Evolutionary conservation across 192 early-diverging fungal species (phyloP), one percentile per base, ranked within the genome.

Genomic region (Coemansia javaensis): DNA sequence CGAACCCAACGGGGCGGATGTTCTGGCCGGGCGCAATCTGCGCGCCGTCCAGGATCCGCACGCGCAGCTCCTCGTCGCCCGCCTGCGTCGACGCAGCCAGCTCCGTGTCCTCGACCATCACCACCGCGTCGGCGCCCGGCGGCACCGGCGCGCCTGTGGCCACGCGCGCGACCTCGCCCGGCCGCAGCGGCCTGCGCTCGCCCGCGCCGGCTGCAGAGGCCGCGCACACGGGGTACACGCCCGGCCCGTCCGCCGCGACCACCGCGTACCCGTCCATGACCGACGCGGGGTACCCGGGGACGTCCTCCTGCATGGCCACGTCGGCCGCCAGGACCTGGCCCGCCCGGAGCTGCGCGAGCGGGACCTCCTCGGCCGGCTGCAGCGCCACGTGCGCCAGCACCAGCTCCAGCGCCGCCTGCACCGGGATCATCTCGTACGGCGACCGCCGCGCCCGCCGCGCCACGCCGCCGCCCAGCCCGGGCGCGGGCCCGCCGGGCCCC

Each of bases 201-300:
- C 33, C 35, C 14, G 9, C 41, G 2, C 84, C 82, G 1, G 90
- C 88, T 12, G 81, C 77, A 11, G 83, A 63, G 0, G 77, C 65
- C 0, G 72, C 56, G 7, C 68, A 66, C 1, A 98, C 88, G 2
- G 81, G 67, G 64, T 85, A 93, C 3, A 60, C 67, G 1, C 92
- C 95, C 11, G 87, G 81, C 2, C 91, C 91, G 67, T 93, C 89
- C 2, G 79, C 62, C 6, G 81, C 85, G 77, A 85, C 56, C 30
- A 98, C 87, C 2, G 94, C 93, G 64, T 98, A 98, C 12, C 94
- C 94, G 68, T 98, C 94, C 24, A 98, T 82, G 23, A 93, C 82
- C 0, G 89, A 87, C 9, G 94, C 93, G 2, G 83, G 79, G 55
- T 87, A 96, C 9, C 72, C 87, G 3, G 94, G 94, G 2, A 98